Evolutionary conservation across 768 basidiomycete genomes (phyloP).

Genomic region (Rhodotorula babjevae): DNA sequence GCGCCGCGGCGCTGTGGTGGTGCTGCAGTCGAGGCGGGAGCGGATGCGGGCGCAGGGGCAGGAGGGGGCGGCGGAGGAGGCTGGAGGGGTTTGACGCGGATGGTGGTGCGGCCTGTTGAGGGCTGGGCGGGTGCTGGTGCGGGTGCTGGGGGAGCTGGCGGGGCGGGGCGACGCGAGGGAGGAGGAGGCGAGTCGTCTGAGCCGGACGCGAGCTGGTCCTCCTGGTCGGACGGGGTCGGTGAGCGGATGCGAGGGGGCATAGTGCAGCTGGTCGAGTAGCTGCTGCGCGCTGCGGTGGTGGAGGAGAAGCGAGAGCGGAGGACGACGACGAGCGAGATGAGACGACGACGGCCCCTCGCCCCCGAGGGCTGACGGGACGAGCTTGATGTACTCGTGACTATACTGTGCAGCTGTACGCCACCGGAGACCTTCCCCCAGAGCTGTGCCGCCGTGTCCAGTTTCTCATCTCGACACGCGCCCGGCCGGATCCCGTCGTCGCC

Average conservation of each 20-base stretch:
- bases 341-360: too few relatives aligned
- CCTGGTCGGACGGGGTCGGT: slow-evolving; percentile 14
- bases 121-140: neutral
- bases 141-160: neutral
- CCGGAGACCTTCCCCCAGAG: too few relatives aligned
- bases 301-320: neutral
- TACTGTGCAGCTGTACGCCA: too few relatives aligned
- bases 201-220: slow-evolving; percentile 9
- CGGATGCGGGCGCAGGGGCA: neutral
- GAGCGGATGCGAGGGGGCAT: slow-evolving; percentile 29
- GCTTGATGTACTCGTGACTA: too few relatives aligned
- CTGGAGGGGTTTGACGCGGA: slow-evolving; percentile 8
- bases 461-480: too few relatives aligned
- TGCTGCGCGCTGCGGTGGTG: neutral
- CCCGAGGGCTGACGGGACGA: too few relatives aligned
- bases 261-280: rapidly evolving
- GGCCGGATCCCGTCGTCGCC: too few relatives aligned
- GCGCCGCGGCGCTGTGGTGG: neutral
- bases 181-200: neutral
- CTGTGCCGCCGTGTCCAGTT: too few relatives aligned
- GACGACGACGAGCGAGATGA: neutral
- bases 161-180: neutral
- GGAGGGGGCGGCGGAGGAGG: neutral
- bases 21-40: neutral
- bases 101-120: neutral